Evolutionary conservation across 2,329 filamentous ascomycete genomes (phyloP), one percentile per base, ranked within the genome.

Genomic region (Alternaria alternata): DNA sequence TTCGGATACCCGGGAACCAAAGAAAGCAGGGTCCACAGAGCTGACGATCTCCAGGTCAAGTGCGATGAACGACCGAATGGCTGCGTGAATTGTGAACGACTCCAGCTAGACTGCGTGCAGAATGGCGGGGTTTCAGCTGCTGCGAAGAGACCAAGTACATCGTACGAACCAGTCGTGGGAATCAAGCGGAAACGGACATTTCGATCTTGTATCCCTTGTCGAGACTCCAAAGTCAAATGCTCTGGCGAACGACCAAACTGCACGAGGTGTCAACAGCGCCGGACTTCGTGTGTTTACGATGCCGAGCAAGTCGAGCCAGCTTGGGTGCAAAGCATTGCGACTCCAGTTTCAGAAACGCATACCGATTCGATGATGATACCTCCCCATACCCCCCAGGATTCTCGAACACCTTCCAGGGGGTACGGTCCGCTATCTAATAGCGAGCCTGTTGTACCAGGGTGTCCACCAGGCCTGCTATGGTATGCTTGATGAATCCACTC

Each of bases 151-250:
- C 54, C 64, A 7, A 67, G 54, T 24, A 49, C 61, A 11, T 44
- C 65, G 6, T 55, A 69, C 7, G 69, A 73, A 32, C 64, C 68
- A 0, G 57, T 71, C 20, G 67, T 67, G 12, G 70, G 72, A 11
- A 73, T 74, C 56, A 75, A 75, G 62, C 66, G 73, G 18, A 75
- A 74, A 51, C 68, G 73, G 12, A 75, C 73, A 1, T 75, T 74
- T 42, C 65, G 73, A 24, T 74, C 72, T 7, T 75, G 73, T 39
- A 66, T 74, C 14, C 67, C 69, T 4, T 75, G 73, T 53, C 67
- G 73, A 34, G 71, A 74, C 38, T 72, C 70, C 11, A 75, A 75
- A 49, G 71, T 75, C 54, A 75, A 74, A 46, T 75, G 73, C 41
- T 72, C 72, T 16, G 73, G 73, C n/a, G 72, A 74, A 58, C 55